Conservation (phyloP, 2,329 filamentous ascomycete genomes). For the Apiospora marii region DNA sequence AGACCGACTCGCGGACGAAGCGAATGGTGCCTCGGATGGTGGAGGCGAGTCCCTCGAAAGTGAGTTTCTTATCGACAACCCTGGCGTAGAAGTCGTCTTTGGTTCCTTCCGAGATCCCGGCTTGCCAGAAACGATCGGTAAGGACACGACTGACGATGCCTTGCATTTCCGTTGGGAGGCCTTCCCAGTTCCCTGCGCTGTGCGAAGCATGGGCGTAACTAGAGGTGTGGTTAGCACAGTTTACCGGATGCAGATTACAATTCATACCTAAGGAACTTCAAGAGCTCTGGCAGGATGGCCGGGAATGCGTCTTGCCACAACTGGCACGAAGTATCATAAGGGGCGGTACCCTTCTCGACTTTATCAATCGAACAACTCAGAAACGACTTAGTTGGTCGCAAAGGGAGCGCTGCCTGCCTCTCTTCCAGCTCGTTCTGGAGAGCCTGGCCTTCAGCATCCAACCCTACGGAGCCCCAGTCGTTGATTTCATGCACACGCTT, state of each 20-base stretch:
- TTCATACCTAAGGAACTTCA: constrained; percentile 70
- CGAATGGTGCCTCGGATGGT: constrained; percentile 89
- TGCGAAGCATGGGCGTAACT: constrained; percentile 92
- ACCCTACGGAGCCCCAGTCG: constrained; percentile 81
- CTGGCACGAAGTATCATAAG: constrained; percentile 77
- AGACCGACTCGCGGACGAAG: constrained; percentile 90
- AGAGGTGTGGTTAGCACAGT: background rate
- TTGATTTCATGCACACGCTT: constrained; percentile 76
- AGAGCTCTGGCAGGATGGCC: constrained; percentile 81
- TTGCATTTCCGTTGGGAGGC: constrained; percentile 78
- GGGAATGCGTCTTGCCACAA: constrained; percentile 90
- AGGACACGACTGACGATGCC: constrained; percentile 81
- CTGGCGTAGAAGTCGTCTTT: constrained; percentile 96
- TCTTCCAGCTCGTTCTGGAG: constrained; percentile 82
- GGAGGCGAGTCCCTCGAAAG: constrained; percentile 92
- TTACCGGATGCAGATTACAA: constrained; percentile 29
- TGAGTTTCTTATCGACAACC: constrained; percentile 86
- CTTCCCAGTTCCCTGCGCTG: constrained; percentile 83
- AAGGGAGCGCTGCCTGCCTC: constrained; percentile 75
- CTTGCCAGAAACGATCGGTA: constrained; percentile 97
- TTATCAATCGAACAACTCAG: constrained; percentile 93
- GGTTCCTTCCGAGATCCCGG: constrained; percentile 93
- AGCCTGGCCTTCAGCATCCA: constrained; percentile 81
- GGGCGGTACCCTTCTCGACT: constrained; percentile 74
- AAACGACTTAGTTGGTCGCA: constrained; percentile 89